phyloP scores from a whole-genome alignment of 495 filamentous ascomycete species.

The Trichoderma asperelloides region DNA sequence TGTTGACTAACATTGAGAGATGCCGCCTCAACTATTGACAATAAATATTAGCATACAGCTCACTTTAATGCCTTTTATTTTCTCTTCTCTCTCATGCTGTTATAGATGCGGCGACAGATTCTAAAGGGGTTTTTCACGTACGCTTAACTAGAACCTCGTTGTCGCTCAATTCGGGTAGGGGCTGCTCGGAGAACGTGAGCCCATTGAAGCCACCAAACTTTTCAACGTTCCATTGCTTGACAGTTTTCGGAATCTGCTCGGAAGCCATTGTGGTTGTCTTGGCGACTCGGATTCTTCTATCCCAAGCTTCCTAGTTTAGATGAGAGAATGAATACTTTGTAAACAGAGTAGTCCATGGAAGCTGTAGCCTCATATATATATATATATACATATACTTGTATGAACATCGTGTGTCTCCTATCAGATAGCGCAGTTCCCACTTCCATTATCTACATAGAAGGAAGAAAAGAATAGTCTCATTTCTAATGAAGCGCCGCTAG shows the following conservation, averaged over 20 bases:
- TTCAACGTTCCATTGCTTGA: constrained; percentile 21
- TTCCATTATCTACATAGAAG: background rate
- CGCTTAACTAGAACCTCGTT: constrained; percentile 21
- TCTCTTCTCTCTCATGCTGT: background rate
- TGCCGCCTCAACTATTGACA: background rate
- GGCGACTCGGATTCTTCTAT: background rate
- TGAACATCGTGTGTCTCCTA: background rate
- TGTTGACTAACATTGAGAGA: constrained; percentile 4
- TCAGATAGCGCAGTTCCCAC: background rate
- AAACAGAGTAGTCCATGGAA: background rate
- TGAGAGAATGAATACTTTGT: background rate
- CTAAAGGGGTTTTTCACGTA: background rate
- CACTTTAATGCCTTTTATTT: background rate
- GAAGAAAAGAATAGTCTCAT: background rate
- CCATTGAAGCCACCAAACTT: constrained; percentile 12
- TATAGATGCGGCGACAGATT: background rate
- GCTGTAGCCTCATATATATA: background rate
- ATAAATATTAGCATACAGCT: background rate
- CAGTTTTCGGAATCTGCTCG: constrained; percentile 14
- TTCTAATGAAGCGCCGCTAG: background rate
- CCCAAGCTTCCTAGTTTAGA: background rate
- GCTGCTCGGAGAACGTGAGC: constrained; percentile 17
- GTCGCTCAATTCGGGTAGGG: constrained; percentile 18
- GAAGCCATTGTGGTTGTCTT: background rate
- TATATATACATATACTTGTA: background rate